Evolutionary conservation across 306 rosid genomes (phyloP).

Genomic region (Glycine tomentella): DNA sequence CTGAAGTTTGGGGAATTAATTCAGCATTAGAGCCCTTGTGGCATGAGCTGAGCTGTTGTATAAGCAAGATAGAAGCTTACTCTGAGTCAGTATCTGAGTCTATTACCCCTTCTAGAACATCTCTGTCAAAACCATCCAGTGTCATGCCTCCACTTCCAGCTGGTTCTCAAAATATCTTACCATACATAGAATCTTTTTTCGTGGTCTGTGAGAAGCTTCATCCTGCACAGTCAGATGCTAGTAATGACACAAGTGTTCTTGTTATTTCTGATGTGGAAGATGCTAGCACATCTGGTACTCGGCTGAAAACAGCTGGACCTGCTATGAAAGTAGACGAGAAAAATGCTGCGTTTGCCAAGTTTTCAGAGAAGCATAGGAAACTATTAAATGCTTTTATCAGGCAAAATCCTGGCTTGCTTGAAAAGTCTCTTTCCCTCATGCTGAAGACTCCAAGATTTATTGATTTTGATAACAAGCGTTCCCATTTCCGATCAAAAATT

Average conservation of each 20-base stretch:
- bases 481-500: constrained; percentile 94
- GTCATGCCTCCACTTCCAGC: constrained; percentile 83
- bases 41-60: constrained; percentile 90
- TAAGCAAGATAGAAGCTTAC: constrained; percentile 88
- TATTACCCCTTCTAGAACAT: constrained; percentile 58
- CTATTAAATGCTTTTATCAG: constrained; percentile 90
- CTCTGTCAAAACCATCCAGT: constrained; percentile 75
- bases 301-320: constrained; percentile 65
- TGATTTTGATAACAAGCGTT: constrained; percentile 94
- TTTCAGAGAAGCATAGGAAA: constrained; percentile 96
- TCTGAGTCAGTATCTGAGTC: constrained; percentile 74
- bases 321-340: constrained; percentile 79
- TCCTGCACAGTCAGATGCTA: constrained; percentile 78
- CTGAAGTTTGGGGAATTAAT: constrained; percentile 80
- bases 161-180: constrained; percentile 91
- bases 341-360: constrained; percentile 77
- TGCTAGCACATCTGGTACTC: constrained; percentile 65
- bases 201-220: constrained; percentile 95
- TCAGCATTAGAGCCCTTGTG: constrained; percentile 92
- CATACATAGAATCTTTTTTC: constrained; percentile 94
- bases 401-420: constrained; percentile 96
- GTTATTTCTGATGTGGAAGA: constrained; percentile 78
- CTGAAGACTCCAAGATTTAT: constrained; percentile 91
- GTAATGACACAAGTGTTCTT: constrained; percentile 64
- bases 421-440: constrained; percentile 90